These are phyloP conservation scores for Chlamydomonas reinhardtii DNA, from an alignment of 163 green algal genomes.

Conservation along the genomic window DNA sequence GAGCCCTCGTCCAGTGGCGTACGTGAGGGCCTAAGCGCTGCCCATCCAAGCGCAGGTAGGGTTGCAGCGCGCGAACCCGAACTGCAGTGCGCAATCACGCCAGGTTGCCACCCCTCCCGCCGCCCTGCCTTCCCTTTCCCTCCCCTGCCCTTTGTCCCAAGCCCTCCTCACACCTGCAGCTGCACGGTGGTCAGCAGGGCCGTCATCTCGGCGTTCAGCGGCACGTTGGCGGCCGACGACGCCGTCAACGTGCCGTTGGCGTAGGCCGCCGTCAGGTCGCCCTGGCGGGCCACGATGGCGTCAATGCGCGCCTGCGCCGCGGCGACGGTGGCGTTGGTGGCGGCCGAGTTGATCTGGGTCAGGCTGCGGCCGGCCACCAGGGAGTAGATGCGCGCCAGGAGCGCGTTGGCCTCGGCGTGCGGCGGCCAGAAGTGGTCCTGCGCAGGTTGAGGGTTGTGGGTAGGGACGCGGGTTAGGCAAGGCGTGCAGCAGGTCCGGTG, in stretches of 20 bases:
- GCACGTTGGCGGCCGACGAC: neutral
- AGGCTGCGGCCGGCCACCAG: neutral
- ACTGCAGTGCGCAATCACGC: too few species aligned
- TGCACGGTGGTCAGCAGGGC: constrained; percentile 17
- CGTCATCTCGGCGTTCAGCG: constrained; percentile 14
- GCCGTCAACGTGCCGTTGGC: neutral
- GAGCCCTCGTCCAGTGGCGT: too few species aligned
- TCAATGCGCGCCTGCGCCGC: neutral
- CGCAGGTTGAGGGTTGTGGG: neutral
- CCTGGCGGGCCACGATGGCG: constrained; percentile 22
- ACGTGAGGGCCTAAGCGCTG: too few species aligned
- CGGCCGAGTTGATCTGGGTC: neutral
- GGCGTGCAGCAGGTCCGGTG: too few species aligned
- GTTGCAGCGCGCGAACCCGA: too few species aligned
- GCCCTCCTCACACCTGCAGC: constrained; percentile 11
- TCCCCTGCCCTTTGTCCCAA: neutral
- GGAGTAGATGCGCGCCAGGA: constrained; percentile 31
- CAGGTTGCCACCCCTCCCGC: too few species aligned
- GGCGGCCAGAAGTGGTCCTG: constrained; percentile 54
- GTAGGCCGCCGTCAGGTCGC: neutral
- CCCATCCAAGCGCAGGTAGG: too few species aligned
- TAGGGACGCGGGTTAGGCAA: neutral
- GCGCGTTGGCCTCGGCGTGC: constrained; percentile 43
- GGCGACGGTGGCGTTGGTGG: neutral
- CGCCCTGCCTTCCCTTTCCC: neutral